Base-by-base conservation (phyloP, 179 eudicot species). In the Dionaea muscipula region DNA sequence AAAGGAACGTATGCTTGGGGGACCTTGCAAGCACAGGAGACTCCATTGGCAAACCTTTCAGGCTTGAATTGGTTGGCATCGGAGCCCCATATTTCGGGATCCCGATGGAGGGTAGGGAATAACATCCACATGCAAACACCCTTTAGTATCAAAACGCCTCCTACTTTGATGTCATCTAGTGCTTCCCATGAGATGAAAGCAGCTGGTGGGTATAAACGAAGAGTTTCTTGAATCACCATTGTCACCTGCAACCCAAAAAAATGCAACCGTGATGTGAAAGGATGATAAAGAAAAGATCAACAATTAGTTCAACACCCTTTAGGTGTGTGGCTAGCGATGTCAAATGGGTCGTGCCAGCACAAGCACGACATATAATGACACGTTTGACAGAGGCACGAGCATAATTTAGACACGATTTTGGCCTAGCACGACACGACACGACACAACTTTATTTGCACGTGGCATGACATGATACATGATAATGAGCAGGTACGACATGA, bases 191-290 rank as follows among this genome's bases (percentile, higher is more conserved):
- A 47, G 28, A 70, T 75, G 21, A 77, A 75, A n/a, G 75, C 69
- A 31, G 72, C 85, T 15, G 85, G 85, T 2, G 88, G 77, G 55
- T 79, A 83, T 0, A 84, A 43, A 2, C 88, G 66, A 51, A 81
- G 57, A 0, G 82, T 66, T 65, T 83, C 95, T 55, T 83, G 85
- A 53, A 83, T 75, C 18, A 86, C 81, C 85, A 73, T 77, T 18
- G 77, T 61, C 37, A 64, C 20, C 70, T 68, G 65, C 56, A 20
- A 67, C 78, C 1, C 44, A 39, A 13, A 39, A 39, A n/a, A n/a
- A n/a, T n/a, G n/a, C n/a, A n/a, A n/a, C n/a, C n/a, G n/a, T n/a
- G n/a, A n/a, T n/a, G n/a, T n/a, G n/a, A n/a, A n/a, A n/a, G n/a
- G n/a, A n/a, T n/a, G n/a, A n/a, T n/a, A n/a, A n/a, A n/a, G n/a